A percentile compares a stretch with the other conserved stretches of the same genome.
Evolutionary conservation across 2,329 filamentous ascomycete genomes (phyloP).

Genomic region (Aspergillus tanneri): DNA sequence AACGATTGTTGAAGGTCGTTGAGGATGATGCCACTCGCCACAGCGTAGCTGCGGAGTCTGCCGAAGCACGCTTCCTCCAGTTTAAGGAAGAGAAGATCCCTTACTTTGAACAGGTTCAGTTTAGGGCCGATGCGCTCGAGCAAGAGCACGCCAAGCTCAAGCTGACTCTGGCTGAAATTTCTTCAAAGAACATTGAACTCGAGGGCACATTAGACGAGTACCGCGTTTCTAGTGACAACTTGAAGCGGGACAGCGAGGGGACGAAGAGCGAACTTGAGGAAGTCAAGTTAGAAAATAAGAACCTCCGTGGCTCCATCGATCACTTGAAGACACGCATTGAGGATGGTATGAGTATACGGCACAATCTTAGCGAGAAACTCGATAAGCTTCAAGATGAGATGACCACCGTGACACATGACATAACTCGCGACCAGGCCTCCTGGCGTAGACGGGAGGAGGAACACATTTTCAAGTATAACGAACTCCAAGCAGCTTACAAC

Average conservation of each 20-base stretch:
- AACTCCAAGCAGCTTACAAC: conserved; percentile 58
- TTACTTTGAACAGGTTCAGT: conserved; percentile 62
- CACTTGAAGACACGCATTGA: conserved; percentile 75
- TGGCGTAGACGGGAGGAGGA: conserved; percentile 68
- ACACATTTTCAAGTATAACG: conserved; percentile 54
- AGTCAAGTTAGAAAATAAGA: conserved; percentile 63
- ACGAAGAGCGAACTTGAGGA: conserved; percentile 50
- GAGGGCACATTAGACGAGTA: conserved; percentile 65
- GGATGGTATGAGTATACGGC: conserved; percentile 80
- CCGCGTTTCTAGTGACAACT: conserved; percentile 58
- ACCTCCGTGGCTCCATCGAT: conserved; percentile 70
- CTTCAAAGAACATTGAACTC: conserved; percentile 60
- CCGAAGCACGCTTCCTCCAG: conserved; percentile 62
- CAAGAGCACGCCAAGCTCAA: conserved; percentile 61
- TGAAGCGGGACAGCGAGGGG: conserved; percentile 58
- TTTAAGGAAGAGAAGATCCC: conserved; percentile 68
- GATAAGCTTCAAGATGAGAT: conserved; percentile 85
- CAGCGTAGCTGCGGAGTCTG: conserved; percentile 59
- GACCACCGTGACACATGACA: conserved; percentile 71
- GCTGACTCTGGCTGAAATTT: conserved; percentile 53
- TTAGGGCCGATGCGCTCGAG: conserved; percentile 66
- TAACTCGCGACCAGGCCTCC: conserved; percentile 76
- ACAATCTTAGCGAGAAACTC: conserved; percentile 80
- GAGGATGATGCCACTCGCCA: conserved; percentile 55
- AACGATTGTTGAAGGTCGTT: conserved; percentile 65